phyloP scores from a whole-genome alignment of 2,329 filamentous ascomycete species.

The Stachybotrys elegans region DNA sequence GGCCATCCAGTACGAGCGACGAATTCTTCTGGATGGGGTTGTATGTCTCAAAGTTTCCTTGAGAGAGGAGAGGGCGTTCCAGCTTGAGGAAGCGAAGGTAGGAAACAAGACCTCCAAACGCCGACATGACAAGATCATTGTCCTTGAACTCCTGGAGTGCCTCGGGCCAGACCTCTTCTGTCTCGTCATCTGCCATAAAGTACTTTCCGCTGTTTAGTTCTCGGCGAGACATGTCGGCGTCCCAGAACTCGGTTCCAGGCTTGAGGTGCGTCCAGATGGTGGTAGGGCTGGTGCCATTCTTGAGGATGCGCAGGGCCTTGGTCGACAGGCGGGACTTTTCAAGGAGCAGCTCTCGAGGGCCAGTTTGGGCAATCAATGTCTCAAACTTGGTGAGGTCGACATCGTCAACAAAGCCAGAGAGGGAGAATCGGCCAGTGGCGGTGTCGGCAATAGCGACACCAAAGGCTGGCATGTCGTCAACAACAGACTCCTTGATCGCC shows the following conservation, averaged over 20 bases:
- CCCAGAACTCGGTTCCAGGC: slow-evolving; percentile 83
- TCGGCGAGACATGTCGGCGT: slow-evolving; percentile 72
- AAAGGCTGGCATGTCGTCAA: slow-evolving; percentile 74
- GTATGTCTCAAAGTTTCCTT: slow-evolving; percentile 88
- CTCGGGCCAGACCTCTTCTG: slow-evolving; percentile 69
- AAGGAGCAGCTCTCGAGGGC: slow-evolving; percentile 80
- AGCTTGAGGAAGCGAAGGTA: slow-evolving; percentile 86
- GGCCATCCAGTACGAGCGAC: slow-evolving; percentile 87
- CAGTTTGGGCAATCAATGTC: slow-evolving; percentile 88
- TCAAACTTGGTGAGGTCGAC: slow-evolving; percentile 94
- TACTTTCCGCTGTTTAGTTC: slow-evolving; percentile 79
- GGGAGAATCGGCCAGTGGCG: slow-evolving; percentile 88
- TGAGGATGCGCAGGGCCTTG: slow-evolving; percentile 88
- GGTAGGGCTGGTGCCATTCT: slow-evolving; percentile 88
- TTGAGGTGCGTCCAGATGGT: slow-evolving; percentile 96
- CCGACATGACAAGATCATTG: slow-evolving; percentile 83
- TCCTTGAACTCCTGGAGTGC: slow-evolving; percentile 66
- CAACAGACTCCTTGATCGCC: slow-evolving; percentile 79
- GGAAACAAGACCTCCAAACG: slow-evolving; percentile 80
- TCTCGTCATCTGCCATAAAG: slow-evolving; percentile 56
- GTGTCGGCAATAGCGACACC: slow-evolving; percentile 93
- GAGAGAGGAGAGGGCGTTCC: slow-evolving; percentile 78
- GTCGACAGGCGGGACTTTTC: slow-evolving; percentile 83
- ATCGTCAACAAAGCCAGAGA: slow-evolving; percentile 91
- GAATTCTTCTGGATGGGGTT: slow-evolving; percentile 87